Base-by-base conservation (phyloP, 345 rosid genomes). In the Cardiospermum halicacabum region DNA sequence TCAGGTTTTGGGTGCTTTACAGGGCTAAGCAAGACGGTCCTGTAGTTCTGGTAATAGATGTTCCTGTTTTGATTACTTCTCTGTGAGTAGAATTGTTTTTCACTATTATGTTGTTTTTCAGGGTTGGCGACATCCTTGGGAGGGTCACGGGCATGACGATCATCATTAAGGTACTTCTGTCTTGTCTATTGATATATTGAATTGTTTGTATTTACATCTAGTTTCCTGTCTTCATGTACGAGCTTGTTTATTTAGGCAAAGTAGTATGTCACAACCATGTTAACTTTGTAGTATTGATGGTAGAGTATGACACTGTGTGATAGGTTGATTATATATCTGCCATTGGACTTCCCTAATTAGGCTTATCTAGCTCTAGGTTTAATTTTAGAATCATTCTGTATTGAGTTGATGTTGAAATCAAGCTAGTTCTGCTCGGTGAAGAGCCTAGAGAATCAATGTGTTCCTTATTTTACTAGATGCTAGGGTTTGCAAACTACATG, bases 121-220 rank as follows among this genome's bases (percentile, higher is more conserved):
- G 98, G 98, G 98, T 30, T 92, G 97, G 97, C 69, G 97, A 45
- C 99, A 91, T 74, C 99, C 97, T 4, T 94, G 99, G 99, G 99
- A 94, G 26, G 97, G 97, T 18, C 89, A 83, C 43, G 89, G 80
- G 11, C 77, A 76, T 66, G 82, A 77, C 59, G 90, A 86, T 65
- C 82, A n/a, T n/a, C n/a, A n/a, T n/a, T n/a, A n/a, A 84, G 98
- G 93, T 87, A 75, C 11, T 43, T 7, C 62, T 18, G 40, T 12
- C 55, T 12, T 69, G 18, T 13, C 34, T 21, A 5, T 47, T 8
- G 0, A 18, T 2, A n/a, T n/a, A 10, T 30, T 53, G 3, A 3
- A 28, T 40, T 2, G 11, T 22, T 53, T 4, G 47, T 60, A 30
- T 53, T 3, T 40, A 22, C 10, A 24, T 6, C 22, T 56, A 7